Evolutionary conservation across 306 rosid species (phyloP), one percentile per base, ranked within the genome.

Genomic region (Glycine latifolia): DNA sequence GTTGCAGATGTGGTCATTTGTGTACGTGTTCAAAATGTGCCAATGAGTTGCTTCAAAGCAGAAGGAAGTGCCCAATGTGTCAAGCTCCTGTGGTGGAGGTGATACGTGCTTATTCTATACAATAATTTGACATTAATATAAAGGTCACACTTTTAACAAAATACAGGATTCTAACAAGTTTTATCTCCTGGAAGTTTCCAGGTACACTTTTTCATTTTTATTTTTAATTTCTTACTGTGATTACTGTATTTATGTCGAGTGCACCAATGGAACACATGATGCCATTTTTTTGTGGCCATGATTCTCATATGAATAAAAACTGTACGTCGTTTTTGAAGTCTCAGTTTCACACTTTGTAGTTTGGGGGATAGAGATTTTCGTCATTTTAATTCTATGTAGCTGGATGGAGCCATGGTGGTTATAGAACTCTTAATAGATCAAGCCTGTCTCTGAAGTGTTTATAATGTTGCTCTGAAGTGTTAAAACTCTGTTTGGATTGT

Each of bases 1-100:
- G 56, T 67, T 59, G 67, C 92, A 96, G 98, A 89, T 96, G 99
- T 66, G 99, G 99, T 52, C 99, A 96, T 91, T 90, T 93, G 94
- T 96, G 98, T 63, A 83, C 97, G 44, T 96, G 98, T 87, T 80
- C 90, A 48, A 89, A 86, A 73, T 96, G 99, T 82, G 97, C 99
- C 39, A 85, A 81, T 39, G 89, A 87, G 68, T 87, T 96, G 94
- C 87, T 93, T 6, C 85, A 87, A 73, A 84, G 84, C 35, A 66
- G 71, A 12, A 92, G 87, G 60, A 96, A 87, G 65, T 96, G 99
- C 75, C 99, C 99, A 10, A 96, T 96, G 99, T 96, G 99, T 85
- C 87, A 87, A 71, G 98, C 99, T 52, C 97, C 98, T 44, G 94
- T 92, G 52, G 84, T 93, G 71, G 98, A 96, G 87, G 93, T 92